Evolutionary conservation across 345 rosid species (phyloP).

Genomic region (Arabidopsis arenosa): DNA sequence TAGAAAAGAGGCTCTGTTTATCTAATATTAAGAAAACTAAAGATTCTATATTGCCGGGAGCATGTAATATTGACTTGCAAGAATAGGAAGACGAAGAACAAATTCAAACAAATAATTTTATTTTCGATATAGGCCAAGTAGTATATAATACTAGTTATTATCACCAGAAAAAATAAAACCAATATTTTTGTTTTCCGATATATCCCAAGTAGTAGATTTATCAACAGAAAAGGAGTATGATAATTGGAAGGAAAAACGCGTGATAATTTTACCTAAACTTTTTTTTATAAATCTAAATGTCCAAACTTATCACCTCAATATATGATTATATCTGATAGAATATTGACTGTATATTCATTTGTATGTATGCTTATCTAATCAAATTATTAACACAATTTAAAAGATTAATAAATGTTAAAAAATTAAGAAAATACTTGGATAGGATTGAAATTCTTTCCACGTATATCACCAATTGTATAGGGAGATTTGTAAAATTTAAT

Average conservation of each 20-base stretch:
- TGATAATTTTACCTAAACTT: not conserved
- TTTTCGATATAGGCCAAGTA: not conserved
- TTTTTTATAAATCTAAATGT: not conserved
- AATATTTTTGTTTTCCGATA: not conserved
- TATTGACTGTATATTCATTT: constrained; percentile 1
- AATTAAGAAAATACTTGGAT: not conserved
- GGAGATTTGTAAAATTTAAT: not conserved
- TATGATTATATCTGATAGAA: not conserved
- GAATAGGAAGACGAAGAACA: not conserved
- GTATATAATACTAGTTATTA: not conserved
- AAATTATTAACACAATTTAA: not conserved
- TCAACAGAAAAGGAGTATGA: not conserved
- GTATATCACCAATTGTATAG: not conserved
- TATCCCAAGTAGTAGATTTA: not conserved
- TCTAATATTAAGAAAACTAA: not conserved
- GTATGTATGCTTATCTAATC: no score
- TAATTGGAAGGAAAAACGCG: constrained; percentile 1
- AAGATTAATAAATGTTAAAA: not conserved
- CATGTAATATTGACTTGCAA: constrained; percentile 25
- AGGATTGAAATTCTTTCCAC: not conserved
- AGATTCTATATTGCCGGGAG: not conserved
- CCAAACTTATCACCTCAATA: constrained; percentile 12
- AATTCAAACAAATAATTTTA: not conserved
- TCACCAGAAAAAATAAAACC: not conserved
- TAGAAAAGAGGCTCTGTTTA: not conserved